phyloP scores from a whole-genome alignment of 371 early-diverging fungal genomes.

The Catenaria anguillulae region DNA sequence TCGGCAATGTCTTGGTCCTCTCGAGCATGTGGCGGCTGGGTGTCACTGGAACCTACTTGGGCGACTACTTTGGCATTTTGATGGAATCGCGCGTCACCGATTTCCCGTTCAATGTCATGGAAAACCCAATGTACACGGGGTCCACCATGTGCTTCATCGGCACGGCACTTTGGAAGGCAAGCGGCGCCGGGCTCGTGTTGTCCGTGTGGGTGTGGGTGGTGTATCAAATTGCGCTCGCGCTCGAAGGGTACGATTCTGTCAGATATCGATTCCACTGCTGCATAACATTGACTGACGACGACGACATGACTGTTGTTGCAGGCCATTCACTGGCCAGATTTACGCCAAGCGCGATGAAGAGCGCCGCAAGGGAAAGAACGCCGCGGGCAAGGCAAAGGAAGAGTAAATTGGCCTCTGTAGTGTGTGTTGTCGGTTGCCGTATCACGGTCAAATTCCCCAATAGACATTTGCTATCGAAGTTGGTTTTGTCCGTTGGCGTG shows the following conservation, averaged over 20 bases:
- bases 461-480: too few species aligned
- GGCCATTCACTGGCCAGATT: conserved; percentile 53
- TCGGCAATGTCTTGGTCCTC: conserved; percentile 64
- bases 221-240: conserved; percentile 55
- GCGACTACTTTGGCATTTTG: conserved; percentile 87
- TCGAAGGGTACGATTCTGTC: conserved; percentile 45
- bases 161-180: conserved; percentile 46
- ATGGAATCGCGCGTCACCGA: conserved; percentile 73
- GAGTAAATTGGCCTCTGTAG: too few species aligned
- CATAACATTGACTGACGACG: too few species aligned
- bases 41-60: conserved; percentile 78
- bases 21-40: conserved; percentile 75
- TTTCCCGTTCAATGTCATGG: conserved; percentile 80
- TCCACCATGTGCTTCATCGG: conserved; percentile 73
- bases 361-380: not conserved
- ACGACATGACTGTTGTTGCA: too few species aligned
- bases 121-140: conserved; percentile 90
- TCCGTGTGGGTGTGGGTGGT: conserved; percentile 51
- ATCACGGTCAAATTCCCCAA: too few species aligned
- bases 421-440: too few species aligned
- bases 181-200: conserved; percentile 45
- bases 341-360: conserved; percentile 46
- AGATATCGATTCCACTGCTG: too few species aligned
- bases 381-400: too few species aligned
- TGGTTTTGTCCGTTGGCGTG: too few species aligned